These are phyloP conservation scores for Epicoccum sorghinum DNA, from an alignment of 2,329 filamentous ascomycete species.

Conservation along the genomic window DNA sequence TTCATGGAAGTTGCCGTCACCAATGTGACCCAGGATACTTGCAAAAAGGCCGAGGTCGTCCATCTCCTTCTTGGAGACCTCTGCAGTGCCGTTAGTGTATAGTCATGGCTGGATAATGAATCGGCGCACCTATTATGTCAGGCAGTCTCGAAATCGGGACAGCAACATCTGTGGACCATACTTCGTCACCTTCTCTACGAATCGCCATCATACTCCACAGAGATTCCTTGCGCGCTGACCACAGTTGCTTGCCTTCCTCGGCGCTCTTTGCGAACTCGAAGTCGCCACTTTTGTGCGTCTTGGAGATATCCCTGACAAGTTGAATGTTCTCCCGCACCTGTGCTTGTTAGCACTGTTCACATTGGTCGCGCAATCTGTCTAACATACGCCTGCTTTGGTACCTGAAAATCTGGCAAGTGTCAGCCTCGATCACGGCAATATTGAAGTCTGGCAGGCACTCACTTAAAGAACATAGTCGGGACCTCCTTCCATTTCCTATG, in stretches of 20 bases:
- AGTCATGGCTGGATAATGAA: not conserved
- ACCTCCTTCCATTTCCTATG: slow-evolving; percentile 75
- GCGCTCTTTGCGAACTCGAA: slow-evolving; percentile 63
- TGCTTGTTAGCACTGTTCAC: slow-evolving; percentile 35
- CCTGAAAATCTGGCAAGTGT: slow-evolving; percentile 66
- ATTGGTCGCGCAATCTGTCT: slow-evolving; percentile 14
- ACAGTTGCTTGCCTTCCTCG: slow-evolving; percentile 61
- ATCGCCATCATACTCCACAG: slow-evolving; percentile 67
- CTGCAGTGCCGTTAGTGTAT: slow-evolving; percentile 50
- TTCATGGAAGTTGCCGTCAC: slow-evolving; percentile 94
- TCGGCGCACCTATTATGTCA: slow-evolving; percentile 64
- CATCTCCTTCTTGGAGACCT: slow-evolving; percentile 87
- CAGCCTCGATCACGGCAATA: slow-evolving; percentile 20
- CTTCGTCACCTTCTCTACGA: slow-evolving; percentile 60
- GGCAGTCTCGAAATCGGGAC: slow-evolving; percentile 66
- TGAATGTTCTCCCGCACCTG: slow-evolving; percentile 75
- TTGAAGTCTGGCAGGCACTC: slow-evolving; percentile 19
- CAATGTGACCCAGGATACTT: slow-evolving; percentile 86
- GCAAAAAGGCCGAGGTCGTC: slow-evolving; percentile 85
- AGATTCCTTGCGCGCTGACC: slow-evolving; percentile 66
- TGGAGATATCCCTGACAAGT: slow-evolving; percentile 71
- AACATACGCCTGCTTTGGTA: slow-evolving; percentile 66
- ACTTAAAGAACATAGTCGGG: slow-evolving; percentile 84
- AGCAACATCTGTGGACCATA: slow-evolving; percentile 68
- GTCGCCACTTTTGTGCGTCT: slow-evolving; percentile 60